phyloP scores from a whole-genome alignment of 768 basidiomycete species.

The Tylopilus felleus region DNA sequence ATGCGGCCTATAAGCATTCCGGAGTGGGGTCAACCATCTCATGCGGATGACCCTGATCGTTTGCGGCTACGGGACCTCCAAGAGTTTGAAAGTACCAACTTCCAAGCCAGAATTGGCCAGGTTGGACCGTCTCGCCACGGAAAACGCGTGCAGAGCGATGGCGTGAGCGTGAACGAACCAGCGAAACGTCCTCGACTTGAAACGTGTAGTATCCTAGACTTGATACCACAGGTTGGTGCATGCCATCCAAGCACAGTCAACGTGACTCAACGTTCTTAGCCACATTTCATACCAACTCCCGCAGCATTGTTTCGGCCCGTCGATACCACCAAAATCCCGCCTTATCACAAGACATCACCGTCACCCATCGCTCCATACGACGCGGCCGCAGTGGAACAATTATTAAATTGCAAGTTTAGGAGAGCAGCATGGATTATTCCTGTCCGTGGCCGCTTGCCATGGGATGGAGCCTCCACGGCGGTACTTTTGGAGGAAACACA shows the following conservation, averaged over 20 bases:
- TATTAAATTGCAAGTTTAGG: slow-evolving; percentile 31
- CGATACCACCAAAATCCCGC: slow-evolving; percentile 22
- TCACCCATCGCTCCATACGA: slow-evolving; percentile 36
- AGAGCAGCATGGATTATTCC: slow-evolving; percentile 59
- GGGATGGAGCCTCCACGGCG: slow-evolving; percentile 43
- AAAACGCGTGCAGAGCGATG: slow-evolving; percentile 9
- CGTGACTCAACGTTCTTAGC: slow-evolving; percentile 20
- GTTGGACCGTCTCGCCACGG: neutral
- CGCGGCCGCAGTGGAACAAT: slow-evolving; percentile 30
- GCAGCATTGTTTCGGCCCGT: slow-evolving; percentile 14
- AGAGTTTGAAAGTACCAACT: slow-evolving; percentile 41
- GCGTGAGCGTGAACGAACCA: slow-evolving; percentile 8
- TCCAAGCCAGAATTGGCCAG: slow-evolving; percentile 7
- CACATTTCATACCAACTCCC: slow-evolving; percentile 20
- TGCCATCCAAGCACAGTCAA: neutral
- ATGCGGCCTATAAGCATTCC: slow-evolving; percentile 9
- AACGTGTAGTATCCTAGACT: slow-evolving; percentile 31
- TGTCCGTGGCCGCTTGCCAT: slow-evolving; percentile 50
- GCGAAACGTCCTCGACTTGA: slow-evolving; percentile 37
- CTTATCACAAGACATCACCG: slow-evolving; percentile 36
- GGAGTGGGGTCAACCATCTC: slow-evolving; percentile 39
- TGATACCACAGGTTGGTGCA: slow-evolving; percentile 46
- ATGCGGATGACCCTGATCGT: slow-evolving; percentile 34
- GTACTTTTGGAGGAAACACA: slow-evolving; percentile 33
- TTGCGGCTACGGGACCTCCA: slow-evolving; percentile 39